Conservation (phyloP, 176 grass and related monocot genomes). For the Aegilops speltoides region DNA sequence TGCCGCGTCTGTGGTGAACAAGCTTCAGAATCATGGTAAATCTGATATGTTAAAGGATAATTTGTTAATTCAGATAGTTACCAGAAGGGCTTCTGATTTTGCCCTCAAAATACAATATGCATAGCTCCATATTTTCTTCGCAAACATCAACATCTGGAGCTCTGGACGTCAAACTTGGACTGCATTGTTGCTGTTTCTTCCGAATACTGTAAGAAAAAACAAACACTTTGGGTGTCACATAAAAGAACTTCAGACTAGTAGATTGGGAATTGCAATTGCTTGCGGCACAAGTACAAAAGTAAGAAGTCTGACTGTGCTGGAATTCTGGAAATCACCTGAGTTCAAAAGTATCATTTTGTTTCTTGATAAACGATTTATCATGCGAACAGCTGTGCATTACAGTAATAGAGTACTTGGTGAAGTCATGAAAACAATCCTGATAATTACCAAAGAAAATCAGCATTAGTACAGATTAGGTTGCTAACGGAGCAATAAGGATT, state of each 20-base stretch:
- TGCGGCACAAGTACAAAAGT: background rate
- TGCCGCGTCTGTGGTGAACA: background rate
- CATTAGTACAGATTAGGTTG: slow-evolving; percentile 6
- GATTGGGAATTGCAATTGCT: background rate
- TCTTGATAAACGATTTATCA: slow-evolving; percentile 7
- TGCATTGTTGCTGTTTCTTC: too few relatives aligned
- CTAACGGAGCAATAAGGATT: background rate
- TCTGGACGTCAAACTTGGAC: too few relatives aligned
- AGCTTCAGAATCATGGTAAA: background rate
- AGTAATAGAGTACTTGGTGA: background rate
- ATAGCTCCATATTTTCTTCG: too few relatives aligned
- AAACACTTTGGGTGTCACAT: background rate
- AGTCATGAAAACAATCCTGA: background rate
- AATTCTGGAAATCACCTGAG: background rate
- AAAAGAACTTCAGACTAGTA: slow-evolving; percentile 11
- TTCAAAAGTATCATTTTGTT: background rate
- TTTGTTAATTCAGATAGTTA: too few relatives aligned
- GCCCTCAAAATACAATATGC: too few relatives aligned
- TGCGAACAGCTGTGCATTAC: background rate
- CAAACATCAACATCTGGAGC: too few relatives aligned
- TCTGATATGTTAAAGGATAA: background rate
- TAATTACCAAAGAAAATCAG: slow-evolving; percentile 11
- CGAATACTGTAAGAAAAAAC: too few relatives aligned
- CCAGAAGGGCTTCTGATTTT: too few relatives aligned
- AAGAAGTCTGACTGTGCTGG: background rate